phyloP scores from a whole-genome alignment of 371 early-diverging fungal species.

The Actinomortierella wolfii region DNA sequence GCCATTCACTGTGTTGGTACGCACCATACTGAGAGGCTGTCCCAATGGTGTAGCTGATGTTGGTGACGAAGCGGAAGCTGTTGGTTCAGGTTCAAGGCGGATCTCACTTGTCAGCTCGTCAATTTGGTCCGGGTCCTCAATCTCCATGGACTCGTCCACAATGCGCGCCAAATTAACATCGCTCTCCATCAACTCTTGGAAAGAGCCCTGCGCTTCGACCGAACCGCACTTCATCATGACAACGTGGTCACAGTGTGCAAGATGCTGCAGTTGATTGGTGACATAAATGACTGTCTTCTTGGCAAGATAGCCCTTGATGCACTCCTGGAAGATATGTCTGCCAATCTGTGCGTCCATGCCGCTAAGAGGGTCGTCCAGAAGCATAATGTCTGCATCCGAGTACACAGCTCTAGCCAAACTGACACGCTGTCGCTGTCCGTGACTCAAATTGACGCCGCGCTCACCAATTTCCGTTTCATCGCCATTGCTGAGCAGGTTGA shows the following conservation, averaged over 20 bases:
- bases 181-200: slow-evolving; percentile 62
- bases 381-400: slow-evolving; percentile 59
- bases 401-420: slow-evolving; percentile 77
- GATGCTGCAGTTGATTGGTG: slow-evolving; percentile 66
- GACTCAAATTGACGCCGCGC: slow-evolving; percentile 78
- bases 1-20: neutral
- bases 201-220: slow-evolving; percentile 71
- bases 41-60: slow-evolving; percentile 3
- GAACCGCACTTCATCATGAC: slow-evolving; percentile 71
- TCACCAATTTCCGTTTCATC: slow-evolving; percentile 88
- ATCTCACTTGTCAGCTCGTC: slow-evolving; percentile 49
- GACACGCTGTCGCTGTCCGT: slow-evolving; percentile 73
- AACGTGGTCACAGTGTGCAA: slow-evolving; percentile 64
- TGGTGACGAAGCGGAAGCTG: slow-evolving; percentile 4
- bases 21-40: neutral
- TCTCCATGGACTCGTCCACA: slow-evolving; percentile 55
- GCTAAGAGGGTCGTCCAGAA: slow-evolving; percentile 73
- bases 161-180: slow-evolving; percentile 51
- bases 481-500: slow-evolving; percentile 68
- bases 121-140: slow-evolving; percentile 52
- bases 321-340: slow-evolving; percentile 67
- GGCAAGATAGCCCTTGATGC: slow-evolving; percentile 57
- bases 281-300: slow-evolving; percentile 66
- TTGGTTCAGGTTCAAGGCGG: slow-evolving; percentile 32
- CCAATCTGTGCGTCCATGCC: slow-evolving; percentile 56